Base-by-base conservation (phyloP, 1,284 basidiomycete genomes). In the Malassezia yamatoensis region DNA sequence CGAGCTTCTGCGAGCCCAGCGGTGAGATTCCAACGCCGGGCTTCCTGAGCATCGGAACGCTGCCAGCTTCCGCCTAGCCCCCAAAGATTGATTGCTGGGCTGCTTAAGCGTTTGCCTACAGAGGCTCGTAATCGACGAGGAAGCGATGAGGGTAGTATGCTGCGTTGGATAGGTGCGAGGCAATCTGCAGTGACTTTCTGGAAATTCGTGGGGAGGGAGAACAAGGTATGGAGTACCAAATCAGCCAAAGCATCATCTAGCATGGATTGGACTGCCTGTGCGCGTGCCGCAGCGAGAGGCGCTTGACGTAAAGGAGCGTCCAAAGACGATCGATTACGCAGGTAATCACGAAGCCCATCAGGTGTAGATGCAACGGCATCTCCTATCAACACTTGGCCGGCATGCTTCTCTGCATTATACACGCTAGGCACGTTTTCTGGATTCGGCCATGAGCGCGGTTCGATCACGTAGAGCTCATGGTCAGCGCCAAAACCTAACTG, bases 201-300 rank as follows among this genome's bases (percentile, higher is more conserved):
- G 18, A 55, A 68, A 58, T 68, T 68, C 39, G 56, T 24, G 7
- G 66, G 65, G n/a, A 67, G 44, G 15, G 57, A 60, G 47, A 68
- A 68, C 3, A 68, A 60, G 24, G 66, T 61, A 51, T 68, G 66
- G 24, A 68, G 54, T 3, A 59, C 60, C 9, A 68, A 50, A 35
- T 66, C 63, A 7, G 60, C 46, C 15, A 66, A 53, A 20, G 58
- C 60, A 21, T 68, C 66, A 49, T 68, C 66, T 7, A 68, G 36
- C 2, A 62, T 40, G 0, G 66, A 64, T 29, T 67, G 62, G 0
- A 65, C 20, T n/a, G 64, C 66, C 9, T 47, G 40, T 2, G 47
- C 39, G 16, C 53, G 57, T 2, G 63, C 58, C 0, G 34, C 37
- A 11, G 44, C 29, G 20, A 54, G 51, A 13, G 53, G 20, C 5